phyloP scores from a whole-genome alignment of 441 rosid species.

The Populus hybrid region DNA sequence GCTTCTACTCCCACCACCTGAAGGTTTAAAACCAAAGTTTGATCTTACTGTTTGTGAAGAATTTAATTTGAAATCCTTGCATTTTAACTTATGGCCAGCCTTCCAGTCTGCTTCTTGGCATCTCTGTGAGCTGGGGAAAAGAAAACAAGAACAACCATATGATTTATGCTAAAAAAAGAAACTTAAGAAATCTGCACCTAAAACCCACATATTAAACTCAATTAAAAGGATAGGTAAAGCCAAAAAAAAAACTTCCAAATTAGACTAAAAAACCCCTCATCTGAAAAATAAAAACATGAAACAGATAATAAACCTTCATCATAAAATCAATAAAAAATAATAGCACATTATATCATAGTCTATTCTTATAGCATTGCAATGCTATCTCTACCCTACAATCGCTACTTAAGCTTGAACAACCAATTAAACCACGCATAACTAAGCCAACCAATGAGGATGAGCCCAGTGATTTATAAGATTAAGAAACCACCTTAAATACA shows the following conservation, averaged over 20 bases:
- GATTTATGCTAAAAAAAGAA: neutral
- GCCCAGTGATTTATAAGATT: neutral
- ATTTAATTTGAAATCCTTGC: slow-evolving; percentile 36
- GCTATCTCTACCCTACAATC: neutral
- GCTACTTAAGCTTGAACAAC: neutral
- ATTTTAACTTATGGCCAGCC: slow-evolving; percentile 55
- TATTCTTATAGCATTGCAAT: neutral
- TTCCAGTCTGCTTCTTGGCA: slow-evolving; percentile 78
- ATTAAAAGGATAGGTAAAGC: neutral
- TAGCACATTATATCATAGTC: neutral
- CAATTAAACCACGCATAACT: neutral
- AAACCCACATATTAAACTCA: neutral
- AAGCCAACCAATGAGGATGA: neutral
- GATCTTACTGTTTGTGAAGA: slow-evolving; percentile 19
- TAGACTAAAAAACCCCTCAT: neutral
- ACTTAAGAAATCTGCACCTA: neutral
- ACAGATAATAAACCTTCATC: neutral
- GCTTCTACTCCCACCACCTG: slow-evolving; percentile 27
- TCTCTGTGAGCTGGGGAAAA: slow-evolving; percentile 34
- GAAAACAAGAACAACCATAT: neutral
- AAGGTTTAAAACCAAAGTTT: slow-evolving; percentile 32
- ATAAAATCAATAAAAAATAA: neutral
- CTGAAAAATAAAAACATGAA: neutral
- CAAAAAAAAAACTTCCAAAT: neutral
- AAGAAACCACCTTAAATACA: neutral